Conservation (phyloP, 768 basidiomycete genomes). For the Mycena galericulata region DNA sequence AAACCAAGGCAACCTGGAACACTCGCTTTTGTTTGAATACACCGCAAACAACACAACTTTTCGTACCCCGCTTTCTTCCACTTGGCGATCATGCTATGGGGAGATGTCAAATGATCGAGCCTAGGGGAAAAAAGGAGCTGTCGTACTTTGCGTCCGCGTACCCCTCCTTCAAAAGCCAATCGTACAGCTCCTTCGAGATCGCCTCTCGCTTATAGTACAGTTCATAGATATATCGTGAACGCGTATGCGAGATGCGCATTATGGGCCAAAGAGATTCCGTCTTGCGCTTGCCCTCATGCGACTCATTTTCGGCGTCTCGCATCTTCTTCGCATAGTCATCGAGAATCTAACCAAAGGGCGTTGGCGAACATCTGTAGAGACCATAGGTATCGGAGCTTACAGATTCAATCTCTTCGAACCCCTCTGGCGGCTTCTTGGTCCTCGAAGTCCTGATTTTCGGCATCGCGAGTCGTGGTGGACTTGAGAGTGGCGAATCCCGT, state of each 20-base stretch:
- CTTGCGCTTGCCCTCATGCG: slow-evolving; percentile 97
- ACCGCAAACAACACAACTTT: slow-evolving; percentile 96
- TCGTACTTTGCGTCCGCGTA: slow-evolving; percentile 97
- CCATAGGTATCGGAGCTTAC: slow-evolving; percentile 52
- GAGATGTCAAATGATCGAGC: slow-evolving; percentile 31
- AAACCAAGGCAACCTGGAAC: neutral
- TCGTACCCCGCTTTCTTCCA: slow-evolving; percentile 99
- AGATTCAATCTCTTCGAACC: slow-evolving; percentile 92
- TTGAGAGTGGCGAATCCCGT: too few relatives aligned
- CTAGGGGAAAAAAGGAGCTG: slow-evolving; percentile 7
- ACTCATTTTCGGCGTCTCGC: slow-evolving; percentile 98
- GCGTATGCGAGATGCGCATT: slow-evolving; percentile 97
- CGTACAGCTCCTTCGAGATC: slow-evolving; percentile 91
- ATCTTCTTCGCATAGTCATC: slow-evolving; percentile 99
- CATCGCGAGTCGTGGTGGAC: slow-evolving; percentile 61
- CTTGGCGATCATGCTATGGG: slow-evolving; percentile 94
- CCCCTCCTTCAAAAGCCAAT: slow-evolving; percentile 97
- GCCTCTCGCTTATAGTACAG: slow-evolving; percentile 99
- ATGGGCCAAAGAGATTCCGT: slow-evolving; percentile 96
- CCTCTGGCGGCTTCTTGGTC: slow-evolving; percentile 95
- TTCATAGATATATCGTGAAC: slow-evolving; percentile 97
- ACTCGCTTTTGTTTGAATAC: slow-evolving; percentile 91
- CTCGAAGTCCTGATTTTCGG: slow-evolving; percentile 94
- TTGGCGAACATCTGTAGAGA: slow-evolving; percentile 13
- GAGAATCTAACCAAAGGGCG: slow-evolving; percentile 77